Evolutionary conservation across 2,329 filamentous ascomycete genomes (phyloP).

Genomic region (Lojkania enalia): DNA sequence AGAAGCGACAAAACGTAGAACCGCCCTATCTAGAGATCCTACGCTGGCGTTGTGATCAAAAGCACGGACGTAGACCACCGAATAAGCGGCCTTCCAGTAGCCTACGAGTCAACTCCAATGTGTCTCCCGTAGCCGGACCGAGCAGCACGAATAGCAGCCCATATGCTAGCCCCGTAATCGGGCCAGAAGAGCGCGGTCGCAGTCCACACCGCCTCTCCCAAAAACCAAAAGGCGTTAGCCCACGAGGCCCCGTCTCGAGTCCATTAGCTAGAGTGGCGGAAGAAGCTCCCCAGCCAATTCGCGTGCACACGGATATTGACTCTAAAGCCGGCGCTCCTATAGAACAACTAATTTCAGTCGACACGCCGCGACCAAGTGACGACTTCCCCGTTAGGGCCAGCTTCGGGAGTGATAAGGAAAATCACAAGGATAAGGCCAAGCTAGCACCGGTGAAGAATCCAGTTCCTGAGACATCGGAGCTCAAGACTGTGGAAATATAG

Average conservation of each 20-base stretch:
- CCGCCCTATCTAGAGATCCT: conserved; percentile 93
- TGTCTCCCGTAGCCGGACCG: conserved; percentile 48
- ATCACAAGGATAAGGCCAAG: conserved; percentile 32
- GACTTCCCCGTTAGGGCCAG: conserved; percentile 37
- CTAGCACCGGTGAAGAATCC: conserved; percentile 34
- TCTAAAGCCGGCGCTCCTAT: conserved; percentile 27
- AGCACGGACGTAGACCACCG: conserved; percentile 69
- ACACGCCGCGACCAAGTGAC: conserved; percentile 46
- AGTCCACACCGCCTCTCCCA: conserved; percentile 69
- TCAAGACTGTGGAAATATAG: conserved; percentile 56
- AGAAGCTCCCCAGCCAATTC: conserved; percentile 55
- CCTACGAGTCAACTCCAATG: conserved; percentile 58
- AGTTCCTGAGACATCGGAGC: conserved; percentile 40
- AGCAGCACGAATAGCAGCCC: conserved; percentile 57
- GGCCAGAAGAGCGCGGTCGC: conserved; percentile 63
- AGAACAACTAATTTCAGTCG: conserved; percentile 50
- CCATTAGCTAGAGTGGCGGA: conserved; percentile 76
- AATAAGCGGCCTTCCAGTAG: conserved; percentile 53
- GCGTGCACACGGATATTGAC: conserved; percentile 41
- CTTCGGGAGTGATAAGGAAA: conserved; percentile 45
- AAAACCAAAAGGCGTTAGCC: conserved; percentile 63
- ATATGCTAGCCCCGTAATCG: conserved; percentile 68
- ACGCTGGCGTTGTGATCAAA: conserved; percentile 93
- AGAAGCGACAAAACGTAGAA: conserved; percentile 77
- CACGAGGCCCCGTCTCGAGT: conserved; percentile 68